Conservation (phyloP, 1,284 basidiomycete species). For the Flammula alnicola region DNA sequence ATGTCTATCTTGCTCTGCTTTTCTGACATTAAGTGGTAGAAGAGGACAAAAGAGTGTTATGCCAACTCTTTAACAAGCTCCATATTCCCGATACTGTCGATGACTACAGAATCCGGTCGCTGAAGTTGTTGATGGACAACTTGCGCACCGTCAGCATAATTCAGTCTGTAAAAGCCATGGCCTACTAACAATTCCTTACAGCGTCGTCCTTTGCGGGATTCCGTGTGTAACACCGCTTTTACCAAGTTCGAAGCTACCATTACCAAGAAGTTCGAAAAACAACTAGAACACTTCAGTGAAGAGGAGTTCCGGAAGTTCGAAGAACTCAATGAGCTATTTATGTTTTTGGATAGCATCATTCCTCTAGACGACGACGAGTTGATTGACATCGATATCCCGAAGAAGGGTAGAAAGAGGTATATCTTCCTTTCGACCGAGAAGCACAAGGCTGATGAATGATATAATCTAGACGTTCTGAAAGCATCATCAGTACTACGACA, state of each 20-base stretch:
- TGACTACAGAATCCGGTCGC: conserved; percentile 65
- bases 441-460: not conserved
- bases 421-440: conserved; percentile 1
- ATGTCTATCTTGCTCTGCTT: not conserved
- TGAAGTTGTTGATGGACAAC: conserved; percentile 68
- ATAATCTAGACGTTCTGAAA: conserved; percentile 49
- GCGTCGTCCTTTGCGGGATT: conserved; percentile 80
- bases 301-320: conserved; percentile 68
- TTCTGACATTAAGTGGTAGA: conserved; percentile 43
- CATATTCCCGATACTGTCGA: conserved; percentile 76
- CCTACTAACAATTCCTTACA: conserved; percentile 33
- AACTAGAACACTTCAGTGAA: conserved; percentile 74
- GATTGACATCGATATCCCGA: conserved; percentile 39
- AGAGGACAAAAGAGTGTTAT: conserved; percentile 78
- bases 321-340: conserved; percentile 64
- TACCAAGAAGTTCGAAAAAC: conserved; percentile 72
- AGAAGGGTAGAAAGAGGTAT: conserved; percentile 52
- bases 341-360: conserved; percentile 66
- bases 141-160: conserved; percentile 58
- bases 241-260: conserved; percentile 73
- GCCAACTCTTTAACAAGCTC: conserved; percentile 76
- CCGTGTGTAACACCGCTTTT: conserved; percentile 77
- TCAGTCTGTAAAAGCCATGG: not conserved
- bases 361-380: conserved; percentile 58
- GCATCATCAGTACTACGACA: conserved; percentile 44